Conservation (phyloP, 164 flowering plant genomes). For the Annona squamosa region DNA sequence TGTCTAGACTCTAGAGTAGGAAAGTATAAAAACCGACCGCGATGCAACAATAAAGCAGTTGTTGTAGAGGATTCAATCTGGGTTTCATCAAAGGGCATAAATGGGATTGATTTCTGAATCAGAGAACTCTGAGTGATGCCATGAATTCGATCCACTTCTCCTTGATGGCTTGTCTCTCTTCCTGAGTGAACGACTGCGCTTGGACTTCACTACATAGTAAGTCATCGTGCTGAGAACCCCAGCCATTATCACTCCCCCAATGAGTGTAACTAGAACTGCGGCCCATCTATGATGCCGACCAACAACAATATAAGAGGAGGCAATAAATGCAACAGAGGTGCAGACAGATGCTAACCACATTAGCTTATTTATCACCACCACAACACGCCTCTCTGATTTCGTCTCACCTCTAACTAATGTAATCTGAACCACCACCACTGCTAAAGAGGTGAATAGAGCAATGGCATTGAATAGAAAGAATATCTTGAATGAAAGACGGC, state of each 20-base stretch:
- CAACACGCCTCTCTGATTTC: slow-evolving; percentile 59
- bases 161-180: slow-evolving; percentile 40
- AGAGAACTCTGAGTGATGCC: slow-evolving; percentile 58
- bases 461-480: slow-evolving; percentile 66
- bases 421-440: slow-evolving; percentile 78
- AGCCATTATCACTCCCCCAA: slow-evolving; percentile 58
- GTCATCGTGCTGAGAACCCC: slow-evolving; percentile 74
- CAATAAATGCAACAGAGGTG: slow-evolving; percentile 61
- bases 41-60: neutral
- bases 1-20: no score
- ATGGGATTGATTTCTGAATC: slow-evolving; percentile 69
- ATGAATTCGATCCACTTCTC: slow-evolving; percentile 71
- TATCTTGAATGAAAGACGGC: slow-evolving; percentile 44
- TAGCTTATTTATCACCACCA: slow-evolving; percentile 66
- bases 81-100: slow-evolving; percentile 33
- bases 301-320: slow-evolving; percentile 68
- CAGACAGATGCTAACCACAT: slow-evolving; percentile 86
- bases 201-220: slow-evolving; percentile 52
- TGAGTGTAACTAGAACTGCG: slow-evolving; percentile 49
- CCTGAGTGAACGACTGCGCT: slow-evolving; percentile 31
- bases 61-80: neutral
- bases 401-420: slow-evolving; percentile 73
- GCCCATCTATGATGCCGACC: slow-evolving; percentile 52
- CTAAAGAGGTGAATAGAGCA: slow-evolving; percentile 72
- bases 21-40: neutral